Conservation (phyloP, 768 basidiomycete genomes). For the Tylopilus sp. region DNA sequence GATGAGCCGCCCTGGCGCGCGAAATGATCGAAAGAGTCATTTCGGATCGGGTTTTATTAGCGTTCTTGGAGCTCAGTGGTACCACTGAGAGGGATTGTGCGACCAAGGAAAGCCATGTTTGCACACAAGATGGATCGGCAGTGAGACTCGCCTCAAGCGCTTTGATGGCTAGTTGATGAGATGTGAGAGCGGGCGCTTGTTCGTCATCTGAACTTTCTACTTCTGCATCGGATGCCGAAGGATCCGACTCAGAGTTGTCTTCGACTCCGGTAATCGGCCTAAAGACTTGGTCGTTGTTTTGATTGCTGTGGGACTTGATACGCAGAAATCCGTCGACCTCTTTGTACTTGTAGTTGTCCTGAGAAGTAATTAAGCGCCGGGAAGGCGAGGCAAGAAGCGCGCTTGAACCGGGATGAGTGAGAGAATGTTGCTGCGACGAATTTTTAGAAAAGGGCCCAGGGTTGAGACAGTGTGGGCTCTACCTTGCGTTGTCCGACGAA, state of each 20-base stretch:
- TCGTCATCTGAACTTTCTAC: conserved; percentile 36
- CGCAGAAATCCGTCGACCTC: conserved; percentile 69
- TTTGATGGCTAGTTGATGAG: conserved; percentile 60
- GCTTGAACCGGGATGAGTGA: conserved; percentile 57
- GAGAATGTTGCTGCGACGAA: conserved; percentile 39
- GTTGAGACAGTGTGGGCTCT: conserved; percentile 1
- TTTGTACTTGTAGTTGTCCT: conserved; percentile 44
- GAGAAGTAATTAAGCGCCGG: conserved; percentile 42
- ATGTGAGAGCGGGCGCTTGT: conserved; percentile 35
- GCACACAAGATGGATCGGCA: conserved; percentile 47
- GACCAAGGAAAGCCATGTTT: conserved; percentile 63
- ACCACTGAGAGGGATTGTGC: conserved; percentile 60
- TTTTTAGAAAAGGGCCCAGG: conserved; percentile 3
- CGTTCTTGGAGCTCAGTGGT: conserved; percentile 64
- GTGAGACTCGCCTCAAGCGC: conserved; percentile 53
- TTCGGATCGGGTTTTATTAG: conserved; percentile 63
- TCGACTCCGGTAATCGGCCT: conserved; percentile 43
- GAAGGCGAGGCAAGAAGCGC: conserved; percentile 50
- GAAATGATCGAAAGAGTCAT: conserved; percentile 64
- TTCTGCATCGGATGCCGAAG: conserved; percentile 28
- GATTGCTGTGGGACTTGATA: conserved; percentile 43
- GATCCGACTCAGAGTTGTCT: conserved; percentile 34
- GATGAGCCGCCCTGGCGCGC: conserved; percentile 58
- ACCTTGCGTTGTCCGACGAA: conserved; percentile 46
- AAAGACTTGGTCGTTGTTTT: conserved; percentile 40